Percentiles rank a stretch among this genome's conserved stretches.
Evolutionary conservation across 495 filamentous ascomycete species (phyloP).

Genomic region (Penicillium fimorum): DNA sequence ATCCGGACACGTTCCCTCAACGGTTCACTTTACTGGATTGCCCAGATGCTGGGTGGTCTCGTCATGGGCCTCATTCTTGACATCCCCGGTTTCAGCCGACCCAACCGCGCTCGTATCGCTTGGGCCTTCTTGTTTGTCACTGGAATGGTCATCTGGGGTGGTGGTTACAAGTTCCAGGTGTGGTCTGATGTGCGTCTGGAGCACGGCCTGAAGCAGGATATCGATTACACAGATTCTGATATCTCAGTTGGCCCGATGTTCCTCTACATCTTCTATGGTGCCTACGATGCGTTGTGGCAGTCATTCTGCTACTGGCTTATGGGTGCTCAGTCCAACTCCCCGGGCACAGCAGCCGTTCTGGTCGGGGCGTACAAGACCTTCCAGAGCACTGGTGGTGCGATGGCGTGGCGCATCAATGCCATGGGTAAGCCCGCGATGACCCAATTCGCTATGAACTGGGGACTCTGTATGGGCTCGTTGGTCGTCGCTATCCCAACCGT

Average conservation of each 20-base stretch:
- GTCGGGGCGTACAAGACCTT: constrained; percentile 91
- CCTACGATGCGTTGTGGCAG: constrained; percentile 59
- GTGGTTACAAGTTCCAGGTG: constrained; percentile 52
- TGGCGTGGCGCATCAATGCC: constrained; percentile 77
- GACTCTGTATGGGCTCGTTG: constrained; percentile 62
- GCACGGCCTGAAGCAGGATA: constrained; percentile 36
- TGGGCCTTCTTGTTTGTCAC: constrained; percentile 48
- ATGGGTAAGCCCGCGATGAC: constrained; percentile 58
- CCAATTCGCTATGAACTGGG: constrained; percentile 60
- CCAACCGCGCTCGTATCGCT: constrained; percentile 41
- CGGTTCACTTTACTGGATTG: constrained; percentile 53
- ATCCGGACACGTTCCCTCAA: constrained; percentile 51
- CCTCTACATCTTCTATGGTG: constrained; percentile 55
- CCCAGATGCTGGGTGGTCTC: constrained; percentile 54
- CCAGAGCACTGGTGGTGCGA: constrained; percentile 82
- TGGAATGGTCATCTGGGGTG: constrained; percentile 53
- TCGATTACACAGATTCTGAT: constrained; percentile 35
- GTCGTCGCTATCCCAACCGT: constrained; percentile 71
- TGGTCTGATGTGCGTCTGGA: constrained; percentile 34
- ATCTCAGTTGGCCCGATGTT: constrained; percentile 51
- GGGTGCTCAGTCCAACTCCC: constrained; percentile 82
- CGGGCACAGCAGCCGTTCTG: constrained; percentile 80
- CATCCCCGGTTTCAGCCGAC: constrained; percentile 37
- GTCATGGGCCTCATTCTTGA: constrained; percentile 51
- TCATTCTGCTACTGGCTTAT: constrained; percentile 84